These are phyloP conservation scores for Yarrowia yakushimensis DNA, from an alignment of 805 yeast genomes.

Conservation along the genomic window DNA sequence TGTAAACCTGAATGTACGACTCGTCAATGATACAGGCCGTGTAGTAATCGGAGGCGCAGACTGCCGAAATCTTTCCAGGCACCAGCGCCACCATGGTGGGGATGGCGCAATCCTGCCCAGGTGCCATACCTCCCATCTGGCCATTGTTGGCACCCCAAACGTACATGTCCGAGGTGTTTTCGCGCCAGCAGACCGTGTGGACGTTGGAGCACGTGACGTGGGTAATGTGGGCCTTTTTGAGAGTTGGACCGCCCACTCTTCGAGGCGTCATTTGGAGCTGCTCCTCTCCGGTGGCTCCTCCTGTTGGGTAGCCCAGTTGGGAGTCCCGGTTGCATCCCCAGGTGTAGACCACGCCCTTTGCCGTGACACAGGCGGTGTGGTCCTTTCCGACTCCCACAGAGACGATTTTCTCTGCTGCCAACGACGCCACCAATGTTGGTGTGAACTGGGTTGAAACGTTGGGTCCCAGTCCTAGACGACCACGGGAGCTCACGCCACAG, in stretches of 20 bases:
- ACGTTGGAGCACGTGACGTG: conserved; percentile 51
- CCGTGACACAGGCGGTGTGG: conserved; percentile 60
- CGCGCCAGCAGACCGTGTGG: conserved; percentile 62
- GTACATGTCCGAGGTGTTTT: conserved; percentile 42
- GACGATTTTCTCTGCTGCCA: conserved; percentile 38
- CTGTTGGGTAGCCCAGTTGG: conserved; percentile 56
- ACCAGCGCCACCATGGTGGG: conserved; percentile 46
- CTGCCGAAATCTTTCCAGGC: conserved; percentile 51
- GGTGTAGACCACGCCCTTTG: conserved; percentile 53
- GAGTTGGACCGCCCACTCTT: conserved; percentile 35
- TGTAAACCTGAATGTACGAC: conserved; percentile 61
- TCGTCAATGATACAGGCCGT: conserved; percentile 60
- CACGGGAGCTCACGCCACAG: conserved; percentile 67
- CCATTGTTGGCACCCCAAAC: conserved; percentile 82
- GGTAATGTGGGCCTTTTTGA: conserved; percentile 13
- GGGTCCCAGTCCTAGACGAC: conserved; percentile 61
- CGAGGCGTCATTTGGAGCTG: conserved; percentile 41
- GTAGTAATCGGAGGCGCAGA: conserved; percentile 62
- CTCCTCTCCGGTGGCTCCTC: conserved; percentile 27
- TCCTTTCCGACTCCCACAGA: conserved; percentile 56
- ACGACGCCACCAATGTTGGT: conserved; percentile 44
- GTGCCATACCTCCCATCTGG: conserved; percentile 57
- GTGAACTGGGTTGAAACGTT: conserved; percentile 39
- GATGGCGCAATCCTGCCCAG: conserved; percentile 42
- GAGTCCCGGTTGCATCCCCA: conserved; percentile 75